Base-by-base conservation (phyloP, 495 filamentous ascomycete genomes). In the Evernia prunastri region DNA sequence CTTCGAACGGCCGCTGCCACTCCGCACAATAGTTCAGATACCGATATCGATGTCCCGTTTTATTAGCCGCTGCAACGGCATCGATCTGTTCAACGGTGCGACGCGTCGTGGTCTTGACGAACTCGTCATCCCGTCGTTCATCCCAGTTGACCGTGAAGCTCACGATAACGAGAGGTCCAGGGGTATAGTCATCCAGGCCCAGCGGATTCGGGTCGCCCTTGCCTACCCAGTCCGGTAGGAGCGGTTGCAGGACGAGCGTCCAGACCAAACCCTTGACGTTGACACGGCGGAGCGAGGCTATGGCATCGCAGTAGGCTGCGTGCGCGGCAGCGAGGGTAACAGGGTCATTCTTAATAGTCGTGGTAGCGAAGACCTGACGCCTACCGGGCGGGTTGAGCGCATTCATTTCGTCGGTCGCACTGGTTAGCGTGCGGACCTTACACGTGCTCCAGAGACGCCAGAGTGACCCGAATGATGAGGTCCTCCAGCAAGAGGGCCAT, bases 401-500 rank as follows among this genome's bases (percentile, higher is more conserved):
- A 54, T 64, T 64, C 65, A 66, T 63, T 31, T 63, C 61, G 29
- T 57, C 61, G 53, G 69, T 71, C 47, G 72, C 70, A 57, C 71
- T 75, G 37, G 71, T 72, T 13, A 74, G 67, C 25, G 66, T 74
- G 59, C 69, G 73, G 43, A 68, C 60, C 56, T 72, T 71, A 59
- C 64, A 70, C 13, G 73, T 71, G 49, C 65, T 75, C 72, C 70
- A 74, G 54, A 76, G 36, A 15, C 72, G 69, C 56, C 68, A 70
- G 25, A 76, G 63, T 18, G 68, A 68, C 54, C 27, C 33, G 62
- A 76, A 76, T 27, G 59, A 53, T 18, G 72, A 73, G 42, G 47
- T 86, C 79, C 31, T 68, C 80, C 70, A 92, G 74, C 53, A 84
- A 60, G 75, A 81, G 77, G 59, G 75, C 81, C 86, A 90, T 87